Conservation (phyloP, 106 monocot species). For the Phalaenopsis equestris region DNA sequence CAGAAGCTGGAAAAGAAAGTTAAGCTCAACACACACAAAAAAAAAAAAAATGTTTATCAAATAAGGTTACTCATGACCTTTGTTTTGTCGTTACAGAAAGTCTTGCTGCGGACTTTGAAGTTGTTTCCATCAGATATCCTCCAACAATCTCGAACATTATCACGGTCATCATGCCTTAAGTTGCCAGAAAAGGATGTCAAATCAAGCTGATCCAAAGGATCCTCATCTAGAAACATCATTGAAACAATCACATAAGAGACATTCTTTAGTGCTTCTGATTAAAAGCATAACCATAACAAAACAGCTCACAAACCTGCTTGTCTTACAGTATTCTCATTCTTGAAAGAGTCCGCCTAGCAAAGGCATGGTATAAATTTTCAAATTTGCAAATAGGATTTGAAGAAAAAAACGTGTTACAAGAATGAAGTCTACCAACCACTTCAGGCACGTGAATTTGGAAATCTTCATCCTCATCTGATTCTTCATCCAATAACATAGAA, state of each 20-base stretch:
- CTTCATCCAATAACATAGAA: constrained; percentile 61
- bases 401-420: neutral
- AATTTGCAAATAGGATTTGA: neutral
- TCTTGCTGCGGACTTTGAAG: constrained; percentile 87
- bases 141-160: constrained; percentile 89
- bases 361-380: neutral
- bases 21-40: neutral
- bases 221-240: constrained; percentile 34
- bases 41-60: constrained; percentile 7
- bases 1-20: constrained; percentile 7
- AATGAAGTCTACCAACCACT: constrained; percentile 28
- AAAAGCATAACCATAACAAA: constrained; percentile 6
- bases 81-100: constrained; percentile 60
- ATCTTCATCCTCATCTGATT: constrained; percentile 92
- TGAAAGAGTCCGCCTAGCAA: constrained; percentile 27
- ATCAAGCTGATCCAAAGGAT: constrained; percentile 44
- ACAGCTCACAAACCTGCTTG: constrained; percentile 37
- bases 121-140: constrained; percentile 68
- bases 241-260: constrained; percentile 2
- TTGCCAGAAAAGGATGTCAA: constrained; percentile 62
- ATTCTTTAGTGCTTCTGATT: neutral
- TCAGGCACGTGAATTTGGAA: constrained; percentile 47
- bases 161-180: constrained; percentile 59
- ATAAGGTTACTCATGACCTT: constrained; percentile 37
- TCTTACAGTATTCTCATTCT: constrained; percentile 28